Evolutionary conservation across 1,284 basidiomycete genomes (phyloP), one percentile per base, ranked within the genome.

Genomic region (Rhodotorula sp.): DNA sequence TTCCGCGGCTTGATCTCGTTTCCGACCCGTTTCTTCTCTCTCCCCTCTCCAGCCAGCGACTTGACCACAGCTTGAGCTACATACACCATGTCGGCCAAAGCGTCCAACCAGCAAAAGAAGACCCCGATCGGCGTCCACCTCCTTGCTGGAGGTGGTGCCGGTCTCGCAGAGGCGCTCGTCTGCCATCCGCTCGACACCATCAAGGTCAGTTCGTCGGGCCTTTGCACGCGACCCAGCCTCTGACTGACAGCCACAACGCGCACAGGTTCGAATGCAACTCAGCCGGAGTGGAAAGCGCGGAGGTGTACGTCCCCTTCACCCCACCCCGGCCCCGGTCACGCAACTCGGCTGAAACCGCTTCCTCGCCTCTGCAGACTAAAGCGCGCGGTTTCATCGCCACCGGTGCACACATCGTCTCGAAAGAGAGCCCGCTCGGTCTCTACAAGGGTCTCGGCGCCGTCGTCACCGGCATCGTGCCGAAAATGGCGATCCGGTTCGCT

Each of bases 401-500:
- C 0, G 96, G 93, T 31, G 84, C 87, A 26, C 89, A 91, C 82
- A 99, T 99, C 76, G 88, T 94, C 47, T 87, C 87, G 74, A 88
- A 94, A 61, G 96, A 99, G 84, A 96, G 94, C 7, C 92, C 93
- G 0, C 87, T 98, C 26, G 97, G 97, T 23, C 84, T 99, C 56
- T 99, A 99, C 88, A 99, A 99, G 82, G 97, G 79, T 18, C 88
- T 99, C 57, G 96, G 96, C 54, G 96, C 96, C n/a, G 96, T 99
- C 51, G 85, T 97, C 31, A 91, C 93, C 18, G 94, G 94, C 46
- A 99, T 99, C 81, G 93, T 98, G 3, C 97, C 97, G 7, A 99
- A 99, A 85, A 99, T 99, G 97, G 94, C 94, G 65, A 98, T 96
- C 80, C 91, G 97, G 57, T 99, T 99, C 82, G 95, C 97, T 54